Evolutionary conservation across 441 rosid species (phyloP).

Genomic region (Gossypium trilobum): DNA sequence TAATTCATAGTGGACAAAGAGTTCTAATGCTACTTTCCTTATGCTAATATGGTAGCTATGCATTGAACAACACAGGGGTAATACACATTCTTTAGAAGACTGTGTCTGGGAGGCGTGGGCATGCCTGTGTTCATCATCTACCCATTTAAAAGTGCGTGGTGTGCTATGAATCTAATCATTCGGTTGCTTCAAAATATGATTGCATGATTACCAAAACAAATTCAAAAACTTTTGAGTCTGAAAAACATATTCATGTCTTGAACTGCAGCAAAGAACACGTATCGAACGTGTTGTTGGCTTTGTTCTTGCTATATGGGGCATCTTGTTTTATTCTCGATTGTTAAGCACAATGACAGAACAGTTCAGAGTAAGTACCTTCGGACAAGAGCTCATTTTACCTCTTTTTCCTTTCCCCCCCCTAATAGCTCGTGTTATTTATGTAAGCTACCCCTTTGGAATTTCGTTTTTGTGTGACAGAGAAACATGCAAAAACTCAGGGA

Average conservation of each 20-base stretch:
- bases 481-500: conserved; percentile 91
- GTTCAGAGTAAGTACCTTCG: conserved; percentile 55
- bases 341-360: conserved; percentile 97
- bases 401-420: no score
- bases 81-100: conserved; percentile 57
- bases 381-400: conserved; percentile 1
- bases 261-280: conserved; percentile 86
- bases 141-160: conserved; percentile 64
- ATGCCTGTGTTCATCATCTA: conserved; percentile 79
- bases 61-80: conserved; percentile 41
- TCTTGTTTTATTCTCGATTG: conserved; percentile 82
- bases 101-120: conserved; percentile 99
- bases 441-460: neutral
- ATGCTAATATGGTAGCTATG: conserved; percentile 14
- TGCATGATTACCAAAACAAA: conserved; percentile 11
- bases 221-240: conserved; percentile 15
- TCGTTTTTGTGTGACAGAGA: conserved; percentile 32
- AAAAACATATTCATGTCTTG: conserved; percentile 23
- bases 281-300: conserved; percentile 77
- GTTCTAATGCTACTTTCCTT: conserved; percentile 5
- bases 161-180: conserved; percentile 17
- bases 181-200: conserved; percentile 6
- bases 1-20: neutral
- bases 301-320: conserved; percentile 87
- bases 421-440: neutral